These are phyloP conservation scores for Kluyveromyces sp. DNA, from an alignment of 1,139 yeast species.

Conservation along the genomic window DNA sequence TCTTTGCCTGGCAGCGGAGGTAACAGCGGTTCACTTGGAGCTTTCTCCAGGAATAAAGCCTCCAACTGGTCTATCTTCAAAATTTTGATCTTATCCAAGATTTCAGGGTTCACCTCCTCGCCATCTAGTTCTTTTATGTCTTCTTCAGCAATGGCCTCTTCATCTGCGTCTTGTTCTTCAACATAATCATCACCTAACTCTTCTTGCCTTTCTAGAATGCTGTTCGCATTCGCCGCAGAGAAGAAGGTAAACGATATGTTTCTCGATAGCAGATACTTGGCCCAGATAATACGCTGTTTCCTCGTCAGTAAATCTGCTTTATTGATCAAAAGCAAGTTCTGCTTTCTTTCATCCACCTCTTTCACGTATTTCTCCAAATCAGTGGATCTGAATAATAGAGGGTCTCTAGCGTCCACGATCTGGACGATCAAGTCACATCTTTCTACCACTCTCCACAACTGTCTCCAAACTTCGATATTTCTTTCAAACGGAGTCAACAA, in stretches of 20 bases:
- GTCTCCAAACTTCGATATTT: slow-evolving; percentile 97
- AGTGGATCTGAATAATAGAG: slow-evolving; percentile 78
- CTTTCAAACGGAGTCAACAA: slow-evolving; percentile 94
- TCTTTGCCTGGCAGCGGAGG: slow-evolving; percentile 52
- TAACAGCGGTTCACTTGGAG: slow-evolving; percentile 57
- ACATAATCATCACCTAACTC: slow-evolving; percentile 33
- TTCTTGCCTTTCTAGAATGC: slow-evolving; percentile 52
- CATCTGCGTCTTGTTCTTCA: slow-evolving; percentile 14
- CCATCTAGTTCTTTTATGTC: slow-evolving; percentile 30
- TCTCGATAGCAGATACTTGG: slow-evolving; percentile 62
- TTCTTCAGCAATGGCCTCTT: slow-evolving; percentile 25
- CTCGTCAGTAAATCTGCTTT: slow-evolving; percentile 84
- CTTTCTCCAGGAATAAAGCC: slow-evolving; percentile 64
- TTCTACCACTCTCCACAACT: slow-evolving; percentile 96
- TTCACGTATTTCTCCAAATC: slow-evolving; percentile 82
- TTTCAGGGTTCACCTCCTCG: slow-evolving; percentile 33
- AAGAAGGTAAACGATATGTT: slow-evolving; percentile 84
- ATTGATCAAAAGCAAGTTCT: slow-evolving; percentile 77
- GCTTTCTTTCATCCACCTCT: slow-evolving; percentile 64
- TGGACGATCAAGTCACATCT: slow-evolving; percentile 92
- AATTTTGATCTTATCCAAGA: slow-evolving; percentile 52
- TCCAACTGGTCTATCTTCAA: slow-evolving; percentile 81
- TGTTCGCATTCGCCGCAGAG: slow-evolving; percentile 83
- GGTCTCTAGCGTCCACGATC: slow-evolving; percentile 96
- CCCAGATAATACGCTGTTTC: slow-evolving; percentile 79